Conservation (phyloP, 106 monocot species). For the Dioscorea zingiberensis region DNA sequence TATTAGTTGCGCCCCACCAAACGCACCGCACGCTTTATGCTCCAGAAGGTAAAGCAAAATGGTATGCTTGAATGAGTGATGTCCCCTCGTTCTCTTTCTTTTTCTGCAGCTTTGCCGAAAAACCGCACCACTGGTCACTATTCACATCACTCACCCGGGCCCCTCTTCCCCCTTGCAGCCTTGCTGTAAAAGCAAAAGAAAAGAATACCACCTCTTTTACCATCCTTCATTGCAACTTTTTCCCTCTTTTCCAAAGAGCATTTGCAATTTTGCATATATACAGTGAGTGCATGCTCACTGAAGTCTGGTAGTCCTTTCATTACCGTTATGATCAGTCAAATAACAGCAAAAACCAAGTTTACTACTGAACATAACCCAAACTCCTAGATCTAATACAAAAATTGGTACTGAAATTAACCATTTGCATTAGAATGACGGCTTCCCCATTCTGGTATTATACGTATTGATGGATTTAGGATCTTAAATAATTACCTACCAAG, state of each 20-base stretch:
- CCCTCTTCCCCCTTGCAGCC: too few species aligned
- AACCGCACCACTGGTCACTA: neutral
- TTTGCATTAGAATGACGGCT: too few species aligned
- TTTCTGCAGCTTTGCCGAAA: slow-evolving; percentile 1
- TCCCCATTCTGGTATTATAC: too few species aligned
- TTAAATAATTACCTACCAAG: too few species aligned
- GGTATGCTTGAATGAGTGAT: neutral
- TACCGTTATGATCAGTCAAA: neutral
- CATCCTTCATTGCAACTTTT: neutral
- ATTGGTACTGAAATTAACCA: too few species aligned
- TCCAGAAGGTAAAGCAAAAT: neutral
- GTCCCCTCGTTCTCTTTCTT: neutral
- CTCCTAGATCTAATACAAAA: too few species aligned
- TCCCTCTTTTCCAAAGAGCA: neutral
- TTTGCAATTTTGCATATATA: too few species aligned
- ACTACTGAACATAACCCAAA: too few species aligned
- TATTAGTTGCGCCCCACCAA: neutral
- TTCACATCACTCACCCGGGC: neutral
- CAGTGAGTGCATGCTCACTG: neutral
- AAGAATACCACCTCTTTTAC: too few species aligned
- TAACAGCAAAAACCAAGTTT: too few species aligned
- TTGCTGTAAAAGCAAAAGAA: neutral
- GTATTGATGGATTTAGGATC: too few species aligned
- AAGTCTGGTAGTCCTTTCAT: neutral
- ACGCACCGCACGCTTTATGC: neutral